Base-by-base conservation (phyloP, 2,329 filamentous ascomycete species). In the Huntiella bhutanensis region DNA sequence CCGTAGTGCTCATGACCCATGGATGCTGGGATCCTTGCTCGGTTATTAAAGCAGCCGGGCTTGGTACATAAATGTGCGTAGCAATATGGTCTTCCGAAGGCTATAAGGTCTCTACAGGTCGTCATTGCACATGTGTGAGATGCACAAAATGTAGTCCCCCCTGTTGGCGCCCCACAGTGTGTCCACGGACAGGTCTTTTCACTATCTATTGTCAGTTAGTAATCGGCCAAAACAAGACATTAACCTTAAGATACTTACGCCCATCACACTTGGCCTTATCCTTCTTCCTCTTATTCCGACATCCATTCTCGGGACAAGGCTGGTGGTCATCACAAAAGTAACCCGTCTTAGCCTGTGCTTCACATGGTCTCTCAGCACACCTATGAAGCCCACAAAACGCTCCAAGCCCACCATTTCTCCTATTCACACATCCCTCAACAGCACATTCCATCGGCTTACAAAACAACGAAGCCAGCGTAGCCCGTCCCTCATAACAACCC, bases 401-500 rank as follows among this genome's bases (percentile, higher is more conserved):
- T 12, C 34, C 50, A 40, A 44, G 6, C 43, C 47, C 15, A 19
- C 37, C 34, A 43, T 41, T 33, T 43, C 33, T 41, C 46, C 41
- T 39, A n/a, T 51, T 51, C 12, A 37, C 32, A 41, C 56, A 58
- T n/a, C 50, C 51, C 5, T 46, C 17, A 10, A 49, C 41, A 5
- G 41, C 45, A 17, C 56, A 58, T 8, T 46, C 43, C 42, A 58
- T 56, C 0, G 43, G 32, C 2, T 52, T 50, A 40, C 55, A 58
- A 36, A 53, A 55, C 3, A 49, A 16, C 4, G 33, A 39, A n/a
- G 10, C 34, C 8, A 4, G 48, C 7, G 47, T 39, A 11, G 39
- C 22, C 13, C 28, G 28, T n/a, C 33, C 40, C 3, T 28, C 12
- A 5, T 7, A 15, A 33, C 40, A 41, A 3, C 22, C 22, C 19